A percentile compares a stretch with the other conserved stretches of the same genome.
Evolutionary conservation across 495 filamentous ascomycete genomes (phyloP).

Genomic region (Neurospora terricola): DNA sequence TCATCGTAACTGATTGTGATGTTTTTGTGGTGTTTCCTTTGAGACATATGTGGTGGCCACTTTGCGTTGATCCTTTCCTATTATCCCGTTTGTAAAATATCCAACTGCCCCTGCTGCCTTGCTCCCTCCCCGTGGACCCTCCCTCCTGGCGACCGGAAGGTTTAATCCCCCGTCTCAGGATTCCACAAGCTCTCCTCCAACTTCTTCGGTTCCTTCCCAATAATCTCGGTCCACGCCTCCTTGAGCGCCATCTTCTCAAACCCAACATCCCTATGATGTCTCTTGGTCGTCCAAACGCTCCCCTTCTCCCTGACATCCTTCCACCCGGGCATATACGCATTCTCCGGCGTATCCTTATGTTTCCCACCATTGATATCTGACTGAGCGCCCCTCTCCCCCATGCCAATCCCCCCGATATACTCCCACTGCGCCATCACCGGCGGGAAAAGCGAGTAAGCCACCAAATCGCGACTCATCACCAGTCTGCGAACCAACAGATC

Average conservation of each 20-base stretch:
- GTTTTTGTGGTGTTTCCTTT: background rate
- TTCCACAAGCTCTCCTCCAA: constrained; percentile 7
- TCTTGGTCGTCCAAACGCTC: constrained; percentile 11
- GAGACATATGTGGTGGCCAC: background rate
- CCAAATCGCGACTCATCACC: constrained; percentile 3
- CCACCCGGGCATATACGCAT: constrained; percentile 12
- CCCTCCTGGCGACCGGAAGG: background rate
- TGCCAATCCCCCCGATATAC: constrained; percentile 9
- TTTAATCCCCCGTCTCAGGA: background rate
- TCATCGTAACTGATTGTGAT: background rate
- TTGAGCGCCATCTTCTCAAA: constrained; percentile 11
- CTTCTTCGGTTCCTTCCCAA: background rate
- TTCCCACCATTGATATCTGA: constrained; percentile 16
- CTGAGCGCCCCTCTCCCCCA: constrained; percentile 9
- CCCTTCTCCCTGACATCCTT: constrained; percentile 3
- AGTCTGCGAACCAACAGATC: constrained; percentile 8
- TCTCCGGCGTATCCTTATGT: constrained; percentile 5
- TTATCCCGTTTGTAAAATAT: no score
- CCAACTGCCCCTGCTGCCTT: no score
- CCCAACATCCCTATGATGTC: constrained; percentile 8
- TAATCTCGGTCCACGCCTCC: constrained; percentile 10
- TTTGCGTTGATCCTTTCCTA: background rate
- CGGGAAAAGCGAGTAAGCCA: constrained; percentile 10
- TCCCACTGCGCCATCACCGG: constrained; percentile 14
- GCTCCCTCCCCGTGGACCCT: background rate